A percentile compares a stretch with the other conserved stretches of the same genome.
Evolutionary conservation across 306 rosid genomes (phyloP).

Genomic region (Spatholobus suberectus): DNA sequence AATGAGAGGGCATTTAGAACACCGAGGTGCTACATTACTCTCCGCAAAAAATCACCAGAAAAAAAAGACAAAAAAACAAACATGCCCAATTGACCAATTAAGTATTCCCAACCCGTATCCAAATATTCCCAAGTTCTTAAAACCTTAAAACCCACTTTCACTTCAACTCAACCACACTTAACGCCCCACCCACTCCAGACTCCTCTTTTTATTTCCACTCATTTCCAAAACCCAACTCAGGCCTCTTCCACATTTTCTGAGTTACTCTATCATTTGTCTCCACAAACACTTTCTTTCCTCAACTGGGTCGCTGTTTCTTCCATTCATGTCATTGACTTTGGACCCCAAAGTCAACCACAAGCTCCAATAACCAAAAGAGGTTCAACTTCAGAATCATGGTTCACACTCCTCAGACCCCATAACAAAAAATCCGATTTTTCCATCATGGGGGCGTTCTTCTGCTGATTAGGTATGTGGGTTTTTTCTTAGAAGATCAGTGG

Average conservation of each 20-base stretch:
- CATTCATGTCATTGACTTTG: constrained; percentile 33
- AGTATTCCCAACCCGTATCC: not conserved
- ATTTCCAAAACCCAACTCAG: constrained; percentile 39
- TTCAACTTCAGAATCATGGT: constrained; percentile 6
- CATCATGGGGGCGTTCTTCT: constrained; percentile 23
- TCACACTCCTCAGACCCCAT: not conserved
- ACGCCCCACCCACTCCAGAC: constrained; percentile 34
- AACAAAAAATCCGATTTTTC: not conserved
- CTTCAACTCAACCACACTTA: constrained; percentile 36
- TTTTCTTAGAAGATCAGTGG: not conserved
- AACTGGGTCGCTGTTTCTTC: constrained; percentile 31
- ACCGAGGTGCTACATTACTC: no score
- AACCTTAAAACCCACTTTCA: constrained; percentile 45
- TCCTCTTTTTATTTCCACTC: constrained; percentile 4
- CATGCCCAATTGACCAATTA: not conserved
- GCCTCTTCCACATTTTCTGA: constrained; percentile 3
- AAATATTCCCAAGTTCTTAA: not conserved
- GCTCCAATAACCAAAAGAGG: not conserved
- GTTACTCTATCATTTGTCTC: not conserved
- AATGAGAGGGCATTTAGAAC: no score
- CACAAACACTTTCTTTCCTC: constrained; percentile 17
- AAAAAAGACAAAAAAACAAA: not conserved
- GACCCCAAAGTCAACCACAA: not conserved
- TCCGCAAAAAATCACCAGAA: no score
- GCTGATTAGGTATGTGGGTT: constrained; percentile 52